These are phyloP conservation scores for Fusarium nisikadoi DNA, from an alignment of 2,329 filamentous ascomycete species.

Conservation along the genomic window DNA sequence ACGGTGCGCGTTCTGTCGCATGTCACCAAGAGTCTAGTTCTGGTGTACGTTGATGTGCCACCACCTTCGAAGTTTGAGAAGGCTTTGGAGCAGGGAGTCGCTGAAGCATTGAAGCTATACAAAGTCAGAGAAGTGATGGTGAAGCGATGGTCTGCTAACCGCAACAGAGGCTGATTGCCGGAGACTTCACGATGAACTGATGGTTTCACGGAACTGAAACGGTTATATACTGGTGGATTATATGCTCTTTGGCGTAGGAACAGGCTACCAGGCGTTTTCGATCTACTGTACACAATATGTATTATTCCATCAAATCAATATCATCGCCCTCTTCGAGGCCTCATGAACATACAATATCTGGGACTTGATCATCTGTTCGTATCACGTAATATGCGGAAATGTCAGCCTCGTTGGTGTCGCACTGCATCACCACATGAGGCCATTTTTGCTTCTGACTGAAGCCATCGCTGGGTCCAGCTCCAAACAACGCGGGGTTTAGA, in stretches of 20 bases:
- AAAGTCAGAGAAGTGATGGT: constrained; percentile 83
- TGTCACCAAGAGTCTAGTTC: constrained; percentile 87
- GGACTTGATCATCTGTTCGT: neutral
- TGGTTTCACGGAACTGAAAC: neutral
- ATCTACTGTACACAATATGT: constrained; percentile 13
- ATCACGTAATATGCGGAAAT: neutral
- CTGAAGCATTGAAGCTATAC: constrained; percentile 73
- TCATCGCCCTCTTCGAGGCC: neutral
- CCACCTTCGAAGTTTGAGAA: constrained; percentile 64
- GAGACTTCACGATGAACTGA: neutral
- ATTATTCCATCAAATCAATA: constrained; percentile 6
- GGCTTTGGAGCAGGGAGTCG: constrained; percentile 65
- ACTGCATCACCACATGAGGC: constrained; percentile 2
- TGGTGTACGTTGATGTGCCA: constrained; percentile 93
- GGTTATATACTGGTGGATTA: neutral
- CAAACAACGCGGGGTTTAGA: constrained; percentile 40
- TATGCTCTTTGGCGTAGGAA: neutral
- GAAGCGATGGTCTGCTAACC: constrained; percentile 85
- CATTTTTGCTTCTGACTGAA: constrained; percentile 31
- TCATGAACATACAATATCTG: neutral
- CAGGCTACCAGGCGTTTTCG: constrained; percentile 23
- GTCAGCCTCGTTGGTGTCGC: constrained; percentile 1
- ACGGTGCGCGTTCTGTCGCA: constrained; percentile 90
- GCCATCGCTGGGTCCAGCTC: constrained; percentile 28
- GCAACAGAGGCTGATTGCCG: constrained; percentile 60